Conservation (phyloP, 2,329 filamentous ascomycete species). For the Hypoxylon sp. region DNA sequence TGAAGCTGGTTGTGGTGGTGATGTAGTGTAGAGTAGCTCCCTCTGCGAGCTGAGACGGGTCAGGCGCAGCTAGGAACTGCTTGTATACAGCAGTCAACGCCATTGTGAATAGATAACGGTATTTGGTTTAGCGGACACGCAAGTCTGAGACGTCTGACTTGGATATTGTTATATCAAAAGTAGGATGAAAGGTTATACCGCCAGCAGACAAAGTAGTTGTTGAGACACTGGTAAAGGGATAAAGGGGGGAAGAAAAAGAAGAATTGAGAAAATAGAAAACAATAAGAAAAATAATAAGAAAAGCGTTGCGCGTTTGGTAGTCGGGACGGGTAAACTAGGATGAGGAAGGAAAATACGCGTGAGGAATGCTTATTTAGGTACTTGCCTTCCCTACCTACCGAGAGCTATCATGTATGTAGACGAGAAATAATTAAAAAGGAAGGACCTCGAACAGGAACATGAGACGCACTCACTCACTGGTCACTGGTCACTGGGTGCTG, state of each 20-base stretch:
- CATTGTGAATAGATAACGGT: conserved; percentile 50
- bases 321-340: conserved; percentile 9
- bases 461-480: conserved; percentile 25
- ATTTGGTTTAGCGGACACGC: conserved; percentile 12
- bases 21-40: conserved; percentile 85
- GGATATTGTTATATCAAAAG: conserved; percentile 3
- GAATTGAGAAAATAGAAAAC: not conserved
- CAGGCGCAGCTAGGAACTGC: conserved; percentile 75
- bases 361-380: conserved; percentile 22
- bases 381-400: conserved; percentile 12
- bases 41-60: conserved; percentile 67
- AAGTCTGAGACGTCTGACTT: conserved; percentile 1
- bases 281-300: conserved; percentile 8
- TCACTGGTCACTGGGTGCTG: no score
- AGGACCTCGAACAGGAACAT: no score
- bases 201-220: not conserved
- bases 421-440: conserved; percentile 25
- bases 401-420: conserved; percentile 4
- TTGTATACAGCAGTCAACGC: conserved; percentile 67
- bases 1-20: conserved; percentile 81
- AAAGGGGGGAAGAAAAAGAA: not conserved
- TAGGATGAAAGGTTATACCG: not conserved
- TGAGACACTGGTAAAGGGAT: not conserved
- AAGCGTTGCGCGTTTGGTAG: conserved; percentile 20
- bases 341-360: conserved; percentile 12